Evolutionary conservation across 768 basidiomycete species (phyloP).

Genomic region (Lactifluus hygrophoroides): DNA sequence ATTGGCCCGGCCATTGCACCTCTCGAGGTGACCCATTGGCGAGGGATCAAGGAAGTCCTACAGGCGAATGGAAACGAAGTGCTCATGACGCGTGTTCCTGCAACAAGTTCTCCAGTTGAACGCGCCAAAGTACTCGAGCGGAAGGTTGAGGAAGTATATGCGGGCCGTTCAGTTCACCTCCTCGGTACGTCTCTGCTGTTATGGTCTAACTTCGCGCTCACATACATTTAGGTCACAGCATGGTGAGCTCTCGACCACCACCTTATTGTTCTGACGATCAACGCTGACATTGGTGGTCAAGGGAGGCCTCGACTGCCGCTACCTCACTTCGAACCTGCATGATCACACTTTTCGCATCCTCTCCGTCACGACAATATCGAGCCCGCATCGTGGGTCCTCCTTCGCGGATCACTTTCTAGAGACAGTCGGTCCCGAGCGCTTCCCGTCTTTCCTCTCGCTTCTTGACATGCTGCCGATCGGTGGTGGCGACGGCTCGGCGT

Average conservation of each 20-base stretch:
- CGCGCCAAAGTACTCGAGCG: conserved; percentile 86
- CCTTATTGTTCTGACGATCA: not conserved
- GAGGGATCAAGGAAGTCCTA: conserved; percentile 90
- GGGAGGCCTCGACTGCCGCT: conserved; percentile 93
- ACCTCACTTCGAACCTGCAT: conserved; percentile 76
- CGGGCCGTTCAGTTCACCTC: conserved; percentile 80
- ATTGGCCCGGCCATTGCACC: conserved; percentile 71
- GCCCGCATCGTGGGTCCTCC: conserved; percentile 88
- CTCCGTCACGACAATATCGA: conserved; percentile 89
- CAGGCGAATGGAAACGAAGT: conserved; percentile 85
- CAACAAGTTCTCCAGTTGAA: conserved; percentile 80
- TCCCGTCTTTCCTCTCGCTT: conserved; percentile 62
- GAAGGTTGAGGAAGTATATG: conserved; percentile 69
- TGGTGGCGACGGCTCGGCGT: conserved; percentile 91
- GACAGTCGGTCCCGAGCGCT: conserved; percentile 54
- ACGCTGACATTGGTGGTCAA: conserved; percentile 23
- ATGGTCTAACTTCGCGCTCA: not conserved
- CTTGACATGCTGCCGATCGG: conserved; percentile 85
- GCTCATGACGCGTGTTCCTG: conserved; percentile 89
- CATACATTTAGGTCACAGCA: conserved; percentile 54
- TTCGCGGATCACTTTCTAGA: conserved; percentile 89
- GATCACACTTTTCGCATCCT: conserved; percentile 71
- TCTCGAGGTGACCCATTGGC: conserved; percentile 89
- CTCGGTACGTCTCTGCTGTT: conserved; percentile 42
- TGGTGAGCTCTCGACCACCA: conserved; percentile 38